Base-by-base conservation (phyloP, 2,329 filamentous ascomycete species). In the Fusarium drepaniforme region DNA sequence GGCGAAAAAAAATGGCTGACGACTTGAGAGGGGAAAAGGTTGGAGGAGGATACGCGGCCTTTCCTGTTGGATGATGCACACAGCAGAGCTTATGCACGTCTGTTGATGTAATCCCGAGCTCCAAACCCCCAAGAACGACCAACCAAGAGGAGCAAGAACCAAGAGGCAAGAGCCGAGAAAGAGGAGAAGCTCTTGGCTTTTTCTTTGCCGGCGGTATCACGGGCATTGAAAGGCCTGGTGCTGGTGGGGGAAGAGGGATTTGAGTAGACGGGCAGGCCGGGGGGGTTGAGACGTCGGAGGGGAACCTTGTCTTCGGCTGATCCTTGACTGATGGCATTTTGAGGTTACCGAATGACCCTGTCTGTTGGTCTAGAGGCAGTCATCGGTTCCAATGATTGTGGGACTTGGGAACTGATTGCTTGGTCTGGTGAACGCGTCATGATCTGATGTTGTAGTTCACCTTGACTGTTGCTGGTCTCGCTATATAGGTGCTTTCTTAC, bases 61-160 rank as follows among this genome's bases (percentile, higher is more conserved):
- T 42, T 68, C 44, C 60, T 74, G 71, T 68, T 57, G 28, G 33
- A 68, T 73, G 67, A 74, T 74, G 71, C 44, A 63, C 35, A 63
- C 49, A 9, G 40, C 42, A 49, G 37, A 62, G 44, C 69, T 61
- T 61, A 60, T 64, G 51, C 38, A 67, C 33, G 33, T 11, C 35
- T 49, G 44, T 65, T 64, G 64, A 51, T 63, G 61, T 62, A 68
- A 63, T 68, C 44, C 56, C 35, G 12, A 37, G n/a, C 61, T 62
- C 38, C 21, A 33, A 60, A 18, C 8, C 9, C 33, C 33, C 37
- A 42, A 23, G 15, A n/a, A n/a, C 33, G 35, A 40, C 35, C 23
- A 44, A 33, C 58, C 62, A 64, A 53, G 58, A 44, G 63, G 73
- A 64, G 25, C n/a, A 42, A 58, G 56, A 21, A 49, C 44, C n/a